Conservation (phyloP, 768 basidiomycete genomes). For the Psilocybe subaeruginosa region DNA sequence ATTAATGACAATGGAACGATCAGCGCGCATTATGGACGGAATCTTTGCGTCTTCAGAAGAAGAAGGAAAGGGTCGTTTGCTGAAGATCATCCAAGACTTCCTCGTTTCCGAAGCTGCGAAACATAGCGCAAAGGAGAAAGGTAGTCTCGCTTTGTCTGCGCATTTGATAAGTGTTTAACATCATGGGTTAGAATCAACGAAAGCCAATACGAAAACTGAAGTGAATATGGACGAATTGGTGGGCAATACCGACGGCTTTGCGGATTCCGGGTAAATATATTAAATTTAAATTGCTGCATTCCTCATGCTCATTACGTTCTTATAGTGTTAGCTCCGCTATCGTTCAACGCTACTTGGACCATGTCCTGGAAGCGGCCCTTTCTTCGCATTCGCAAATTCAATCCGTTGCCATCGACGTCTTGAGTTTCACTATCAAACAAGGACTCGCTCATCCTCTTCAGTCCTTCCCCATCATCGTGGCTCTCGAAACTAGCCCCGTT, state of each 20-base stretch:
- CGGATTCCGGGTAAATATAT: slow-evolving; percentile 88
- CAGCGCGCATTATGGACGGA: slow-evolving; percentile 85
- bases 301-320: slow-evolving; percentile 1
- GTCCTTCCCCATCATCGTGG: slow-evolving; percentile 90
- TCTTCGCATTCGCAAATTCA: slow-evolving; percentile 75
- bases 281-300: not conserved
- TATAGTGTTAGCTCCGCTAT: slow-evolving; percentile 90
- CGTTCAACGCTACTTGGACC: slow-evolving; percentile 87
- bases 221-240: slow-evolving; percentile 94
- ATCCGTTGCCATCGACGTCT: slow-evolving; percentile 83
- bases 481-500: slow-evolving; percentile 85
- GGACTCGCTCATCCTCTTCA: slow-evolving; percentile 95
- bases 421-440: slow-evolving; percentile 93
- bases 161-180: not conserved
- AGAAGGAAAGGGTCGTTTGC: slow-evolving; percentile 70
- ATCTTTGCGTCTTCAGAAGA: slow-evolving; percentile 80
- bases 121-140: slow-evolving; percentile 72
- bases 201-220: slow-evolving; percentile 47
- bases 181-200: slow-evolving; percentile 37
- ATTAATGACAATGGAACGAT: slow-evolving; percentile 81
- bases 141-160: slow-evolving; percentile 29
- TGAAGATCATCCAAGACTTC: slow-evolving; percentile 93
- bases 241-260: slow-evolving; percentile 93
- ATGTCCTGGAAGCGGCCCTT: slow-evolving; percentile 81
- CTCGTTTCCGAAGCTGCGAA: slow-evolving; percentile 82